Conservation (phyloP, 2,329 filamentous ascomycete genomes). For the Diaporthe citriasiana region DNA sequence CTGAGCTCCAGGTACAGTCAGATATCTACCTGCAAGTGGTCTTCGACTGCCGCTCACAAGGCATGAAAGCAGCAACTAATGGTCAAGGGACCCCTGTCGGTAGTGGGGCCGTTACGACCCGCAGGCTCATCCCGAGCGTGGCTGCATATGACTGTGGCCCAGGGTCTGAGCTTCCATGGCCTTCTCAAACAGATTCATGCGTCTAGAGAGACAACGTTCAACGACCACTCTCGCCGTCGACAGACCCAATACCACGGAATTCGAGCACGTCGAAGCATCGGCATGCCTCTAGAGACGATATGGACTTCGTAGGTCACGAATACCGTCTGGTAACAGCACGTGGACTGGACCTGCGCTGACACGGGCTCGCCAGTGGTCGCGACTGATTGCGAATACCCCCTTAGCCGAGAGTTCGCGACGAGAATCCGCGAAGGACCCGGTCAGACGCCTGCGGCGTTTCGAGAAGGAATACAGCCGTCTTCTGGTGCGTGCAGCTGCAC, state of each 20-base stretch:
- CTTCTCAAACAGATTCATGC: conserved; percentile 34
- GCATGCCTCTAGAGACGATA: conserved; percentile 42
- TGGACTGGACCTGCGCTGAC: conserved; percentile 36
- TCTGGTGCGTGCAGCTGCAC: conserved; percentile 60
- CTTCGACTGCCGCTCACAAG: neutral
- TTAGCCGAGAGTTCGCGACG: conserved; percentile 69
- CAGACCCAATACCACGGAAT: neutral
- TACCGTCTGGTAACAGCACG: neutral
- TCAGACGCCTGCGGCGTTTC: conserved; percentile 75
- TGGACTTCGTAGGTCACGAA: conserved; percentile 43
- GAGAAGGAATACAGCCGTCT: conserved; percentile 76
- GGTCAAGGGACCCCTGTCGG: conserved; percentile 16
- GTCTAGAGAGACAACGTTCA: conserved; percentile 31
- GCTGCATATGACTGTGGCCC: conserved; percentile 32
- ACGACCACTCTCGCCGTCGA: conserved; percentile 13
- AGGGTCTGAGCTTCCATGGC: conserved; percentile 30
- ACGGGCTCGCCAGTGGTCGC: conserved; percentile 69
- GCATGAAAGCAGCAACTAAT: neutral
- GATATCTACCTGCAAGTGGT: neutral
- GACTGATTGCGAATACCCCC: conserved; percentile 74
- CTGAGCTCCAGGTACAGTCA: neutral
- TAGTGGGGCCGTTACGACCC: conserved; percentile 27
- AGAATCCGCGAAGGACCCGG: conserved; percentile 73
- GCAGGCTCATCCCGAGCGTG: conserved; percentile 29
- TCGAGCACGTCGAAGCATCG: conserved; percentile 35